Evolutionary conservation across 768 basidiomycete species (phyloP).

Genomic region (Paxillus rubicundulus): DNA sequence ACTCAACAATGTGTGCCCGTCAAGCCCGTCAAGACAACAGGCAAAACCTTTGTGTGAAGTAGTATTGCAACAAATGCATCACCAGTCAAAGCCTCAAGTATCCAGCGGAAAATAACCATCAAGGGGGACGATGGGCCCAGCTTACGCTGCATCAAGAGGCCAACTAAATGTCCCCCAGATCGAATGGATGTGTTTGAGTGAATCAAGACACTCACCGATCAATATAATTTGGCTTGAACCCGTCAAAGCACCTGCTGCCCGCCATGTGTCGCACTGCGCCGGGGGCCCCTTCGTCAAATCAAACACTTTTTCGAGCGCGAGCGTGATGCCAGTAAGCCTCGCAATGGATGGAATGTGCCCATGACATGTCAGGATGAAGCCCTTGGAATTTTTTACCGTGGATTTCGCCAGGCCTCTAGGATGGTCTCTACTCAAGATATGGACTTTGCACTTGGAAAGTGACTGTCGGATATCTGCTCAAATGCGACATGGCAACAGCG

Average conservation of each 20-base stretch:
- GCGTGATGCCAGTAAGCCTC: conserved; percentile 22
- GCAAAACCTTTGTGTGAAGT: conserved; percentile 29
- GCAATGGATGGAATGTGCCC: conserved; percentile 16
- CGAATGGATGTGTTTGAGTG: conserved; percentile 26
- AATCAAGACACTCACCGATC: conserved; percentile 31
- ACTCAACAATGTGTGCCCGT: conserved; percentile 28
- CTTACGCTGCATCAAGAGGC: conserved; percentile 3
- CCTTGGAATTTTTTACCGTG: conserved; percentile 28
- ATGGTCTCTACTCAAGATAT: conserved; percentile 2
- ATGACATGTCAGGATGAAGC: conserved; percentile 23
- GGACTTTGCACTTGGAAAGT: conserved; percentile 3
- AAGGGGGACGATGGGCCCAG: neutral
- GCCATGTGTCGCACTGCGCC: neutral
- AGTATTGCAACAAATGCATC: conserved; percentile 17
- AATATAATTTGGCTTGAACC: conserved; percentile 13
- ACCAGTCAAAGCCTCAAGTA: conserved; percentile 5
- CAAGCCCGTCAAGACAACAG: conserved; percentile 20
- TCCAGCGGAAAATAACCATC: conserved; percentile 1
- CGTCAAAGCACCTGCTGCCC: neutral
- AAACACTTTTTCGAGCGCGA: conserved; percentile 10
- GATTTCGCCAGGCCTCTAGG: conserved; percentile 11
- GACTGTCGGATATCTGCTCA: neutral
- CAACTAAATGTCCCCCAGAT: conserved; percentile 19
- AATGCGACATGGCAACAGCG: neutral
- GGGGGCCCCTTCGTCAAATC: conserved; percentile 6